Percentiles rank a stretch among this genome's conserved stretches.
Evolutionary conservation across 2,329 filamentous ascomycete genomes (phyloP).

Genomic region (Colletotrichum acutatum): DNA sequence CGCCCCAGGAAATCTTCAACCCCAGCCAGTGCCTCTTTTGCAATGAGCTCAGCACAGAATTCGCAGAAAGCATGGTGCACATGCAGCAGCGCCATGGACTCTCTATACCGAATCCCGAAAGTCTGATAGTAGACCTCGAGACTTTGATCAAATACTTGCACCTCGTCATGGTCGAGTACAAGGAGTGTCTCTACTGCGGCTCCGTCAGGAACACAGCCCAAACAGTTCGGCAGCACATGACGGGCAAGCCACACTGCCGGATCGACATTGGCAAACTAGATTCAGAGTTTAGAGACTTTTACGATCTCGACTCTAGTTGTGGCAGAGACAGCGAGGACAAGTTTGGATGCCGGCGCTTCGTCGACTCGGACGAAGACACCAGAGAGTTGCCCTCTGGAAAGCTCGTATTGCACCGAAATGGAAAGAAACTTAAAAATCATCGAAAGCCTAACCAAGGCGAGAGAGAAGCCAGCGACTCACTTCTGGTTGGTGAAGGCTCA

Average conservation of each 20-base stretch:
- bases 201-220: conserved; percentile 53
- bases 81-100: conserved; percentile 61
- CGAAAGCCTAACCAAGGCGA: neutral
- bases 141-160: conserved; percentile 59
- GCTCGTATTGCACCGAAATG: conserved; percentile 42
- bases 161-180: conserved; percentile 58
- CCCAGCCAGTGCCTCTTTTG: conserved; percentile 56
- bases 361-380: conserved; percentile 40
- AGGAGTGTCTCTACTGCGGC: conserved; percentile 62
- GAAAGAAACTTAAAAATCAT: neutral
- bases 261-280: conserved; percentile 48
- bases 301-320: conserved; percentile 39
- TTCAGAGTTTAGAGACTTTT: conserved; percentile 54
- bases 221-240: conserved; percentile 63
- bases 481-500: neutral
- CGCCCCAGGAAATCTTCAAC: conserved; percentile 36
- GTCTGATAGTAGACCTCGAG: conserved; percentile 56
- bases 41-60: conserved; percentile 38
- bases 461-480: neutral
- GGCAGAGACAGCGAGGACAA: neutral
- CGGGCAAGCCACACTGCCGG: conserved; percentile 57
- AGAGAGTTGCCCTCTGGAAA: conserved; percentile 49
- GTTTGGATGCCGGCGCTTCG: neutral
- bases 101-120: conserved; percentile 49
- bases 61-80: conserved; percentile 54